phyloP scores from a whole-genome alignment of 108 stramenopile genomes.

The Nitzschia sp. region DNA sequence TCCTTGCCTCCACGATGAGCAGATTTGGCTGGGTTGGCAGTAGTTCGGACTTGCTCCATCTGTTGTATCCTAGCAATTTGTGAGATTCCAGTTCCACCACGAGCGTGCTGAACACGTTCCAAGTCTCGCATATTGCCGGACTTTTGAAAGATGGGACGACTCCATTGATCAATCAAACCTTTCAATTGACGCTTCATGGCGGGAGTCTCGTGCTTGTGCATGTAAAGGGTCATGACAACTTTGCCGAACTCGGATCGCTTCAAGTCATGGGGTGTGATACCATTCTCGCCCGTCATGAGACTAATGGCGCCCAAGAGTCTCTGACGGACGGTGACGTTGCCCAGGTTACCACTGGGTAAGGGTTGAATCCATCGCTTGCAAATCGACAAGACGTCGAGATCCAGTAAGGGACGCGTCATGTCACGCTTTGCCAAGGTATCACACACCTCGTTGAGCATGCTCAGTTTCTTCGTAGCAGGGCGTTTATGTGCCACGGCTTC shows the following conservation, averaged over 20 bases:
- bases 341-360: slow-evolving; percentile 73
- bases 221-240: slow-evolving; percentile 79
- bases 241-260: slow-evolving; percentile 85
- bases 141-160: slow-evolving; percentile 90
- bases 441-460: slow-evolving; percentile 64
- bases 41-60: slow-evolving; percentile 13
- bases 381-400: slow-evolving; percentile 67
- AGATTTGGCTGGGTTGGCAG: slow-evolving; percentile 9
- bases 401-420: slow-evolving; percentile 72
- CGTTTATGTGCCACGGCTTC: slow-evolving; percentile 47
- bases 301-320: slow-evolving; percentile 61
- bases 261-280: slow-evolving; percentile 67
- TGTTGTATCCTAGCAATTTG: slow-evolving; percentile 49
- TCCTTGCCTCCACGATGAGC: slow-evolving; percentile 32
- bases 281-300: slow-evolving; percentile 78
- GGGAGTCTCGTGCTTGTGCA: slow-evolving; percentile 85
- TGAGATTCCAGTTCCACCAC: slow-evolving; percentile 50
- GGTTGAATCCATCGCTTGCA: slow-evolving; percentile 87
- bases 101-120: slow-evolving; percentile 63
- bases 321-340: slow-evolving; percentile 84
- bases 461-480: slow-evolving; percentile 74
- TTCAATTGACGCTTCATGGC: slow-evolving; percentile 72
- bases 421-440: slow-evolving; percentile 68
- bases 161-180: slow-evolving; percentile 87
- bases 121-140: slow-evolving; percentile 87